A percentile compares a stretch with the other conserved stretches of the same genome.
phyloP scores from a whole-genome alignment of 768 basidiomycete species.

The Mycena kentingensis region DNA sequence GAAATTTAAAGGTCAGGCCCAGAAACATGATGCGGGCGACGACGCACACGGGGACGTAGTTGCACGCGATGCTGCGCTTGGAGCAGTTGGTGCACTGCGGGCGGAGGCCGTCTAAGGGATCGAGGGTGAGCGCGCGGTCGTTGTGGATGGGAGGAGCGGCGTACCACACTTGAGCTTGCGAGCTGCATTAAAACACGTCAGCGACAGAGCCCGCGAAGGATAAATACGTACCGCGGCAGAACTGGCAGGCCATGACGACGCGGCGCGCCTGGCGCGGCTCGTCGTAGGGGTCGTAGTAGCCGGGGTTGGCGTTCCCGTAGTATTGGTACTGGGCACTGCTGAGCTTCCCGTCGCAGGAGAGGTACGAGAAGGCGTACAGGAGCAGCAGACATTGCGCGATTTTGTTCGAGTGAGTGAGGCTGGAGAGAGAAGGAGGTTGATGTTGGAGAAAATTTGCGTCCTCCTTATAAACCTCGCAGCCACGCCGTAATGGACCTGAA shows the following conservation, averaged over 20 bases:
- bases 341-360: too few relatives aligned
- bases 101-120: constrained; percentile 46
- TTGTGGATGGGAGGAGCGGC: too few relatives aligned
- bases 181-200: constrained; percentile 37
- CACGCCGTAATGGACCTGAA: too few relatives aligned
- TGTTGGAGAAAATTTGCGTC: too few relatives aligned
- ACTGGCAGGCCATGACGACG: constrained; percentile 73
- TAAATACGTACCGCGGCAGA: constrained; percentile 60
- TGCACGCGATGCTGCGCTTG: constrained; percentile 57
- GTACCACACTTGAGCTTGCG: constrained; percentile 69
- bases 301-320: too few relatives aligned
- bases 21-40: too few relatives aligned
- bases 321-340: constrained; percentile 6
- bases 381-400: too few relatives aligned
- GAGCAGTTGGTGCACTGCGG: constrained; percentile 70
- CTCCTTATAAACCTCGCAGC: too few relatives aligned
- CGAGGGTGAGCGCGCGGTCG: too few relatives aligned
- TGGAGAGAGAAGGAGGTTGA: background rate
- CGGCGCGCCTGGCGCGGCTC: constrained; percentile 36
- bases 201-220: background rate
- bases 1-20: too few relatives aligned
- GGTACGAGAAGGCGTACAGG: too few relatives aligned
- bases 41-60: constrained; percentile 68
- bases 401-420: too few relatives aligned
- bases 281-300: constrained; percentile 22